phyloP scores from a whole-genome alignment of 2,329 filamentous ascomycete species.

The Aspergillus sp. region DNA sequence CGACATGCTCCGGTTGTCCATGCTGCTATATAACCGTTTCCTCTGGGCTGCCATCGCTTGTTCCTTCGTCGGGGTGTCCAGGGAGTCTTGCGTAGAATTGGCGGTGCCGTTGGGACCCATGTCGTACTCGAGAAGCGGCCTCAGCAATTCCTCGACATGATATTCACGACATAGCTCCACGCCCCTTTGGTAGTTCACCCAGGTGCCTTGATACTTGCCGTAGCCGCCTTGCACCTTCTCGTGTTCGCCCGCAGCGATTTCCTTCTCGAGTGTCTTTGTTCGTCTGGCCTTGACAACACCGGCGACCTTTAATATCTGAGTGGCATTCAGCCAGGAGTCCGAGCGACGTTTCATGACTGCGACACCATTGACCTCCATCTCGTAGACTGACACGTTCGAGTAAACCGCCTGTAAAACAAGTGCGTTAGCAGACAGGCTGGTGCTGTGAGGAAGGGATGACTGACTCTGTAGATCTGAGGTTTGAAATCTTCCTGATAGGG shows the following conservation, averaged over 20 bases:
- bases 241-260: slow-evolving; percentile 92
- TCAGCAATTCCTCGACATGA: slow-evolving; percentile 51
- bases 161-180: slow-evolving; percentile 84
- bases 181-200: slow-evolving; percentile 92
- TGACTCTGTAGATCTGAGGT: slow-evolving; percentile 50
- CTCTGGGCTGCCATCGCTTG: slow-evolving; percentile 95
- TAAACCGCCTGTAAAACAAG: slow-evolving; percentile 68
- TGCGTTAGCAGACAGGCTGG: neutral
- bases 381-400: slow-evolving; percentile 93
- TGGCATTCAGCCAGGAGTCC: slow-evolving; percentile 97
- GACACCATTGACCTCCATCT: slow-evolving; percentile 93
- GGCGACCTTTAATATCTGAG: slow-evolving; percentile 95
- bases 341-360: slow-evolving; percentile 94
- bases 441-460: slow-evolving; percentile 11
- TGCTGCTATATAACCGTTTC: slow-evolving; percentile 83
- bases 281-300: slow-evolving; percentile 97
- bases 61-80: slow-evolving; percentile 97
- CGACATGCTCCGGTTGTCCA: slow-evolving; percentile 66
- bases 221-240: slow-evolving; percentile 99
- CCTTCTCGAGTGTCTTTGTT: slow-evolving; percentile 96
- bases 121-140: slow-evolving; percentile 51
- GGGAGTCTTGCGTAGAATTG: slow-evolving; percentile 67
- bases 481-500: slow-evolving; percentile 40
- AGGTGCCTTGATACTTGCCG: slow-evolving; percentile 98
- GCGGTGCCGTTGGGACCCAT: slow-evolving; percentile 57